Conservation (phyloP, 805 yeast species). For the Ogataea dorogensis region DNA sequence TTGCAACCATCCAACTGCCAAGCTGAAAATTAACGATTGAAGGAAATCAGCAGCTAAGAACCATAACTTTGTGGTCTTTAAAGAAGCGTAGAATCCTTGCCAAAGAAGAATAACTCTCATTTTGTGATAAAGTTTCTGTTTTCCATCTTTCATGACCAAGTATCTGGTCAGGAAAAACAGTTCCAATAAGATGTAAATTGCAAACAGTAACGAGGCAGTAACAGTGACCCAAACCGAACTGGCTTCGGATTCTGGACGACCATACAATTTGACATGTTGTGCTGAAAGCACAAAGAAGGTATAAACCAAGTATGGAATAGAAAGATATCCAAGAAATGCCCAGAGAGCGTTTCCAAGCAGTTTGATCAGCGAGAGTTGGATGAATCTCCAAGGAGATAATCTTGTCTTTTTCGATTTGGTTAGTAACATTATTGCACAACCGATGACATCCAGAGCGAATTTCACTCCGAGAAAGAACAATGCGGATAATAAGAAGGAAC, state of each 20-base stretch:
- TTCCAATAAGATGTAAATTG: slow-evolving; percentile 35
- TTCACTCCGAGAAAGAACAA: slow-evolving; percentile 27
- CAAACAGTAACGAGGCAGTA: slow-evolving; percentile 35
- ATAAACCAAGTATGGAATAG: slow-evolving; percentile 43
- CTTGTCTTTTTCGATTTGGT: slow-evolving; percentile 10
- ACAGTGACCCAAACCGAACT: slow-evolving; percentile 28
- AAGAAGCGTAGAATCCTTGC: slow-evolving; percentile 44
- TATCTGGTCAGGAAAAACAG: slow-evolving; percentile 36
- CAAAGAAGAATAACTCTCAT: slow-evolving; percentile 45
- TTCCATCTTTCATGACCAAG: slow-evolving; percentile 22
- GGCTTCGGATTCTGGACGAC: slow-evolving; percentile 13
- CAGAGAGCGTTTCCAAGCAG: slow-evolving; percentile 36
- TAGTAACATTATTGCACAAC: slow-evolving; percentile 9
- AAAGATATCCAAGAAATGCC: slow-evolving; percentile 36
- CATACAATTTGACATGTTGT: slow-evolving; percentile 18
- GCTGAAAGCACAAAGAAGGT: slow-evolving; percentile 30
- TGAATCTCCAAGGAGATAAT: slow-evolving; percentile 15
- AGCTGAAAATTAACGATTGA: slow-evolving; percentile 35
- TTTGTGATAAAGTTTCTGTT: slow-evolving; percentile 39
- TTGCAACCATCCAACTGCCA: slow-evolving; percentile 46
- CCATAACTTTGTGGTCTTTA: slow-evolving; percentile 41
- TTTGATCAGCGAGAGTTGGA: slow-evolving; percentile 26
- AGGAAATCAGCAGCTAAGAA: slow-evolving; percentile 39
- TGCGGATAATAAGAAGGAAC: slow-evolving; percentile 38
- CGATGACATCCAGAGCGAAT: slow-evolving; percentile 16